These are phyloP conservation scores for Gnaphalium uliginosum DNA, from an alignment of 129 eudicot genomes.

Conservation along the genomic window DNA sequence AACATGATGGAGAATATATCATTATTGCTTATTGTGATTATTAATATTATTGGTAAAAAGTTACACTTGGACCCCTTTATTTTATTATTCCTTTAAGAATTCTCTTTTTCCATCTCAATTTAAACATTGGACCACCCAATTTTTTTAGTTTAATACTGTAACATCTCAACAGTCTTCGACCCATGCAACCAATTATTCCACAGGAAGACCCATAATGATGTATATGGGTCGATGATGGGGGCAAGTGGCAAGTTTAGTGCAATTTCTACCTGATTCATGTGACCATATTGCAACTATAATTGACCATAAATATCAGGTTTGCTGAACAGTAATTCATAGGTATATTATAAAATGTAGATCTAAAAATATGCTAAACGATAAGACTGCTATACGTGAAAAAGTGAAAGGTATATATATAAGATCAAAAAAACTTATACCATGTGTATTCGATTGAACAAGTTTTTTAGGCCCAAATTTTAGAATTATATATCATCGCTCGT, in stretches of 20 bases:
- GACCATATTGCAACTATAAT: constrained; percentile 7
- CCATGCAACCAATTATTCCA: constrained; percentile 34
- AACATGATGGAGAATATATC: constrained; percentile 25
- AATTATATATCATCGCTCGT: not conserved
- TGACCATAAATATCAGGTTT: constrained; percentile 16
- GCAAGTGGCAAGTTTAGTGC: constrained; percentile 11
- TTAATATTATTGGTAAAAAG: not conserved
- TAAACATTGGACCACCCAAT: constrained; percentile 20
- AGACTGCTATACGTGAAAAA: too few relatives aligned
- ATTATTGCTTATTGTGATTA: constrained; percentile 1
- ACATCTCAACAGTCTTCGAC: not conserved
- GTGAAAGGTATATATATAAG: too few relatives aligned
- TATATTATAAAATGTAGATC: too few relatives aligned
- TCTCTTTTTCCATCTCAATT: constrained; percentile 15
- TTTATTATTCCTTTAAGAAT: constrained; percentile 14
- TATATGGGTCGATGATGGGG: constrained; percentile 14
- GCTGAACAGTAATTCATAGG: not conserved
- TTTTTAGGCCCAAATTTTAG: not conserved
- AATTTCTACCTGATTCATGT: constrained; percentile 1
- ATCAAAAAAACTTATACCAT: not conserved
- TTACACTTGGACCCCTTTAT: constrained; percentile 21
- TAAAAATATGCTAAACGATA: not conserved
- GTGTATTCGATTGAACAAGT: not conserved
- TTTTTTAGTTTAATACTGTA: not conserved
- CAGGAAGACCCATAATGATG: constrained; percentile 4